Evolutionary conservation across 306 rosid species (phyloP).

Genomic region (Prinsepia uniflora): DNA sequence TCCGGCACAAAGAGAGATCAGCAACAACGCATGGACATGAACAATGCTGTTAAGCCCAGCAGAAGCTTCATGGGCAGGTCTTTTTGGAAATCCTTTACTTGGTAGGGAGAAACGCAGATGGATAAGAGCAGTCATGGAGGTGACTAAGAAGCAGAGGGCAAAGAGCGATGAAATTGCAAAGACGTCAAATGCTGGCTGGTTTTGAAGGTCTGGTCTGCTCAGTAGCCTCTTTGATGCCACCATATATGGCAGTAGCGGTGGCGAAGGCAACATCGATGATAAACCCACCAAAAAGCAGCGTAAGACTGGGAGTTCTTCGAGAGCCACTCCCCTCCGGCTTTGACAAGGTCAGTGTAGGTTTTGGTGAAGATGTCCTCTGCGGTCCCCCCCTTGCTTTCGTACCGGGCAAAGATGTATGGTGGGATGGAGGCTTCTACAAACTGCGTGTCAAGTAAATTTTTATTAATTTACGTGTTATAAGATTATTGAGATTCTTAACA

Average conservation of each 20-base stretch:
- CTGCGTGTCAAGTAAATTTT: conserved; percentile 11
- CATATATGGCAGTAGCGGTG: conserved; percentile 21
- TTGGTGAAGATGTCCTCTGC: conserved; percentile 33
- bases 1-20: conserved; percentile 42
- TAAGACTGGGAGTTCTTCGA: conserved; percentile 39
- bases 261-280: conserved; percentile 46
- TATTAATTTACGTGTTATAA: too few relatives aligned
- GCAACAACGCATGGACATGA: conserved; percentile 41
- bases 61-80: conserved; percentile 43
- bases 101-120: conserved; percentile 40
- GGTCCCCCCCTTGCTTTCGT: conserved; percentile 22
- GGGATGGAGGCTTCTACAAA: conserved; percentile 31
- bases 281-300: conserved; percentile 43
- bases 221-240: conserved; percentile 9
- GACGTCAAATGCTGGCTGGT: conserved; percentile 25
- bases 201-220: conserved; percentile 35
- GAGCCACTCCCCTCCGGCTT: conserved; percentile 34
- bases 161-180: conserved; percentile 39
- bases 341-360: conserved; percentile 15
- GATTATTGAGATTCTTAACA: background rate
- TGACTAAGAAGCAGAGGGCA: conserved; percentile 48
- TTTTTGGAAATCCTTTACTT: conserved; percentile 32
- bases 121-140: conserved; percentile 46
- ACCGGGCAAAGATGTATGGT: conserved; percentile 11
- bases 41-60: conserved; percentile 39